Base-by-base conservation (phyloP, 2,329 filamentous ascomycete species). In the Verticillium zaregamsianum region DNA sequence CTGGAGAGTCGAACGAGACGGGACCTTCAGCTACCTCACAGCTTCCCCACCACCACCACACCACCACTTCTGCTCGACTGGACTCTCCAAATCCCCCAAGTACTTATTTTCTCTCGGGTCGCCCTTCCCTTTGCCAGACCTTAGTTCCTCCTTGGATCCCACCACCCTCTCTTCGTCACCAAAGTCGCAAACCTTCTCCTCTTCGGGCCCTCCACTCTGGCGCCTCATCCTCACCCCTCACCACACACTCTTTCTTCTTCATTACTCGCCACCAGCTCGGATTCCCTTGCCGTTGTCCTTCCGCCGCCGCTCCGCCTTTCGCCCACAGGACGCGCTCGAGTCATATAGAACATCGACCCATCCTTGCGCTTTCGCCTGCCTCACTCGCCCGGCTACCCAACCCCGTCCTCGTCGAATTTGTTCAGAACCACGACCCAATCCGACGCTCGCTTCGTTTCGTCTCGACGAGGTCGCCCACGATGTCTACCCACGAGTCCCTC, bases 401-500 rank as follows among this genome's bases (percentile, higher is more conserved):
- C 15, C 15, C 17, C 40, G n/a, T 59, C 33, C 55, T 58, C 4
- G 28, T 28, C 28, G 28, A 28, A 28, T 28, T 6, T 28, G 28
- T 5, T 28, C 28, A 23, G 45, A 49, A 33, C 17, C 33, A 56
- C 60, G n/a, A 35, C 35, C 52, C 12, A 45, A 49, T 35, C n/a
- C 28, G 40, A 49, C 31, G 9, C n/a, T 55, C 55, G 54, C 20
- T 23, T 25, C 45, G 20, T 7, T 12, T 49, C 20, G n/a, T 49
- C n/a, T 23, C 45, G 45, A 49, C 20, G 8, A 23, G 37, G 45
- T 61, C 52, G 59, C 32, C 62, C 57, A 68, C 64, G 65, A 65
- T 68, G 65, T 66, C 70, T 37, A 69, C 72, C 58, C 80, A 83
- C 69, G 74, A 79, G 9, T 81, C 81, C 57, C 73, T 85, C 66